Evolutionary conservation across 352 stramenopile genomes (phyloP), one percentile per base, ranked within the genome.

Genomic region (Phytopythium mirpurense): DNA sequence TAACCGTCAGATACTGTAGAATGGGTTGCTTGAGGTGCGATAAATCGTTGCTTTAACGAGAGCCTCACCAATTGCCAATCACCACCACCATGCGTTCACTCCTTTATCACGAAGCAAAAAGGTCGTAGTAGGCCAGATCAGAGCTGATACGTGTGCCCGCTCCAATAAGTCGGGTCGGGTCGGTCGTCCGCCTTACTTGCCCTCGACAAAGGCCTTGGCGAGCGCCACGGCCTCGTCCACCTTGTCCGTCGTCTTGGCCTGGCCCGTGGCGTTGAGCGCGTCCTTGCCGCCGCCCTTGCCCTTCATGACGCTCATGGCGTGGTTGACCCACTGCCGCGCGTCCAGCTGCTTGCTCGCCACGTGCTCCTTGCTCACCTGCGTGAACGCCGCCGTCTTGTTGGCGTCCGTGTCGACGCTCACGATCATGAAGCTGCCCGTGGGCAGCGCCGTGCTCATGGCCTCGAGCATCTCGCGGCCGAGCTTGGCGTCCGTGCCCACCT

Each of bases 231-330:
- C 79, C 43, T 90, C 73, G 50, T 88, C 74, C 0, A 86, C 65
- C 36, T 88, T 74, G 18, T 90, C 79, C 19, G 72, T 62, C 18
- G 75, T 89, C 70, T 93, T 93, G 60, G 83, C 83, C 61, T 93
- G 83, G 29, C 83, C 83, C 1, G 80, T 89, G 15, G 83, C 79
- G 50, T 86, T 86, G 24, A 81, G 54, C 7, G 74, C 72, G 49
- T 87, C 74, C 86, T 98, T 98, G 63, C 96, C 95, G 43, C 96
- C 95, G 64, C 96, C 96, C 69, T 98, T 98, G 61, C 94, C 96
- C 59, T 90, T 95, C 72, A 97, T 96, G 51, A 78, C 72, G 41
- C 84, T 72, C 59, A 98, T 88, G 15, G 95, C 83, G 52, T 87
- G 72, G 56, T 93, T 95, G 47, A 98, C 74, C 96, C 96, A 99